Evolutionary conservation across 2,329 filamentous ascomycete species (phyloP), one percentile per base, ranked within the genome.

Genomic region (Ustulina deusta): DNA sequence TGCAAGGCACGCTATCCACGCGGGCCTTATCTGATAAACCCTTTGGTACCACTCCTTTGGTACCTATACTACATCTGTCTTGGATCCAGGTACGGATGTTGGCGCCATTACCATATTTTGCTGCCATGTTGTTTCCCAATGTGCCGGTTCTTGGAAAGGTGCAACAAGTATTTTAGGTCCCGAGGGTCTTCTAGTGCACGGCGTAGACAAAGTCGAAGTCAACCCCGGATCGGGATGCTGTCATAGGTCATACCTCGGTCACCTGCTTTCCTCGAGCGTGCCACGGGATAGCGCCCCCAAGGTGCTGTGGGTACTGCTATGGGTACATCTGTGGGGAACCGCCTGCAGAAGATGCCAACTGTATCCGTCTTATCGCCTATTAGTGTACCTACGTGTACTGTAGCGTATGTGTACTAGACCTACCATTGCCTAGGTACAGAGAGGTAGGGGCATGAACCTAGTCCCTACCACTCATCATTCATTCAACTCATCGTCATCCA

Each of bases 401-500:
- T 51, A 32, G 27, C 15, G 6, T 27, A 32, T 2, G 27, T 34
- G 20, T 27, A 52, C 49, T 34, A 34, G 27, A n/a, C 49, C 49
- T n/a, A 32, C 27, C 15, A 22, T 13, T 44, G 38, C 55, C 55
- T 32, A 59, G 42, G 25, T 48, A 55, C 7, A 11, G 32, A 52
- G 25, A 59, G 42, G 25, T 48, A 55, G 13, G 17, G 32, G 46
- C 56, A 38, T 40, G n/a, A 48, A 55, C 56, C 56, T 15, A n/a
- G 54, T 52, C 54, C 61, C 32, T 67, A 49, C 60, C 49, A 57
- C 11, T 40, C 44, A 34, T 42, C 51, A 46, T 46, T 34, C 36
- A 46, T 46, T 34, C 36, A 49, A 32, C 27, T 42, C 52, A 64
- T 68, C 68, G 65, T 68, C 68, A 69, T 68, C 61, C 42, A 48